Base-by-base conservation (phyloP, 305 asterid species). In the Solanum chacoense region DNA sequence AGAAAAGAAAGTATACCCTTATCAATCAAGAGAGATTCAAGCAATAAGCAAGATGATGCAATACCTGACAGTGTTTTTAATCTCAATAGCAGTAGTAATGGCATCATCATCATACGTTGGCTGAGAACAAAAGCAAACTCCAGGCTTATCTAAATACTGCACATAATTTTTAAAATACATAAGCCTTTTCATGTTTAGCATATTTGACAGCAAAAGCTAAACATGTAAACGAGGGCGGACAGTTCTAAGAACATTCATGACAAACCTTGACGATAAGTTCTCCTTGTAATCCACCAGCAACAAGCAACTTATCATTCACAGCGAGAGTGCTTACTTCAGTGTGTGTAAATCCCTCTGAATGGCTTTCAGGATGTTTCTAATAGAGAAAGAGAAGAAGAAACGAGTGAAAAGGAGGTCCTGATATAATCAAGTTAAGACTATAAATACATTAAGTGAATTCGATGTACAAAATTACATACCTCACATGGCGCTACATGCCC, bases 291-390 rank as follows among this genome's bases (percentile, higher is more conserved):
- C 99, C 99, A 91, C 99, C 99, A 26, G 98, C 99, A 90, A 97
- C 98, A 84, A 97, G 93, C 91, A 96, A 93, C 79, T 95, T 95
- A 91, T 97, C 97, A 91, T 94, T 95, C 88, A 95, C 98, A 16
- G 99, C 97, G 63, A 97, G 92, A 59, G 98, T 96, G 94, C 98
- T 96, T 90, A 97, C 93, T 92, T 96, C 98, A 40, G 98, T 96
- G 90, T 96, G 96, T 3, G 94, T 91, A 93, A 96, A 95, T 89
- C 99, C 99, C 92, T 94, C 99, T 89, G 94, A 91, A 86, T 95
- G 90, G 92, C 94, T 97, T 89, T 98, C 99, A 88, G 99, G 98
- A 92, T 97, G 99, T 93, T 94, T 95, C 99, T 96, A 91, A 91
- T 10, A 5, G 26, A 32, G 13, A 29, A 63, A 65, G 59, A 63